These are phyloP conservation scores for Beauveria rudraprayagi DNA, from an alignment of 2,329 filamentous ascomycete genomes.

Conservation along the genomic window DNA sequence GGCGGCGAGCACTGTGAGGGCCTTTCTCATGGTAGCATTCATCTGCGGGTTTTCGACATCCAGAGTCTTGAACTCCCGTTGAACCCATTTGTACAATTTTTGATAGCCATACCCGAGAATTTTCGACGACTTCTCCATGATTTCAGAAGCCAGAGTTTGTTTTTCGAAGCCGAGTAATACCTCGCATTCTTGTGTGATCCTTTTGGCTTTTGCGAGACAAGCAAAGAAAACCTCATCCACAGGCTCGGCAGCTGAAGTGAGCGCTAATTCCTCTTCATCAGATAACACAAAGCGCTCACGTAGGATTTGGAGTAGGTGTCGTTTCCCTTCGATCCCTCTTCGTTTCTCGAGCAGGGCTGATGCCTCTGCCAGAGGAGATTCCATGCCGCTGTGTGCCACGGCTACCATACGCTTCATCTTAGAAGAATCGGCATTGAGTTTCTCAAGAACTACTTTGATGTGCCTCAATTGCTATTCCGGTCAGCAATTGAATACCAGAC, in stretches of 20 bases:
- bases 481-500: conserved; percentile 19
- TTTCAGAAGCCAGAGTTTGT: conserved; percentile 77
- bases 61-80: conserved; percentile 83
- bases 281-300: conserved; percentile 76
- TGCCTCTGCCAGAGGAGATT: conserved; percentile 69
- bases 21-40: conserved; percentile 72
- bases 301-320: conserved; percentile 69
- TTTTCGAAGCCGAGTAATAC: conserved; percentile 83
- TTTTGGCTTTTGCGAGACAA: conserved; percentile 70
- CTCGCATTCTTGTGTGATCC: conserved; percentile 82
- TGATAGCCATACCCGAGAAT: conserved; percentile 85
- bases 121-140: conserved; percentile 85
- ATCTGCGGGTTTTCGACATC: conserved; percentile 94
- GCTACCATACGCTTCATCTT: conserved; percentile 72
- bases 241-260: conserved; percentile 73
- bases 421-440: conserved; percentile 69
- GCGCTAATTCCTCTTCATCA: conserved; percentile 65
- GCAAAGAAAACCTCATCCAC: conserved; percentile 81
- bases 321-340: conserved; percentile 68
- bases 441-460: conserved; percentile 71
- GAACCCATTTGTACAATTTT: conserved; percentile 92
- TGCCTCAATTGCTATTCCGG: conserved; percentile 67
- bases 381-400: conserved; percentile 66
- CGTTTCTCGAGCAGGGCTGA: conserved; percentile 64
- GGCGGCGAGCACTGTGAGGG: conserved; percentile 80